phyloP scores from a whole-genome alignment of 352 stramenopile genomes.

The Phytophthora sp. region DNA sequence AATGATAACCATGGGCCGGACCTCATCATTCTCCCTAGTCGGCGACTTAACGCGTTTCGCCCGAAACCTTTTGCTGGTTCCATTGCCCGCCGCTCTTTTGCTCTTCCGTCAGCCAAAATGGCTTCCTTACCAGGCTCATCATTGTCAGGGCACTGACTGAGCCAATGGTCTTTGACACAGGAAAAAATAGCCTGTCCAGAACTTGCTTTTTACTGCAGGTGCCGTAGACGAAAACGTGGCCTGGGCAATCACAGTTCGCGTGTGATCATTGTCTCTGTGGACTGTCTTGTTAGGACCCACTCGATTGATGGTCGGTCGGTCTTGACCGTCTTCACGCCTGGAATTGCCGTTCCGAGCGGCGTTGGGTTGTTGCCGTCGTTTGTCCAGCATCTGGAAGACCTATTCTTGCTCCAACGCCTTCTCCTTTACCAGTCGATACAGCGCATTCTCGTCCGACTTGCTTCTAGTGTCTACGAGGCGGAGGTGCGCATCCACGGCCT shows the following conservation, averaged over 20 bases:
- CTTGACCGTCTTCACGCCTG: no score
- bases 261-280: no score
- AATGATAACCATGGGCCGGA: no score
- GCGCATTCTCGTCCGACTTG: slow-evolving; percentile 7
- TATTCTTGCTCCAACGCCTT: slow-evolving; percentile 36
- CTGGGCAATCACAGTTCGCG: no score
- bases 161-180: slow-evolving; percentile 23
- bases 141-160: slow-evolving; percentile 16
- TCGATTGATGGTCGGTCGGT: no score
- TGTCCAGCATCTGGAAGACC: not conserved
- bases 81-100: no score
- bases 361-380: not conserved
- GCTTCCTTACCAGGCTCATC: slow-evolving; percentile 14
- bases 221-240: not conserved
- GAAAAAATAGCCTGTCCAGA: slow-evolving; percentile 13
- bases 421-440: slow-evolving; percentile 23
- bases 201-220: not conserved
- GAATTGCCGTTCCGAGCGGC: not conserved
- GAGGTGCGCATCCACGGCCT: slow-evolving; percentile 13
- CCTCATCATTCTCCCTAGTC: no score
- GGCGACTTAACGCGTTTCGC: no score
- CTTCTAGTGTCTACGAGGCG: not conserved
- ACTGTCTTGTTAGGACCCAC: no score
- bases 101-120: no score
- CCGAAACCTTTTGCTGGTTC: no score